These are phyloP conservation scores for Suillus alpinus DNA, from an alignment of 768 basidiomycete genomes.

Conservation along the genomic window DNA sequence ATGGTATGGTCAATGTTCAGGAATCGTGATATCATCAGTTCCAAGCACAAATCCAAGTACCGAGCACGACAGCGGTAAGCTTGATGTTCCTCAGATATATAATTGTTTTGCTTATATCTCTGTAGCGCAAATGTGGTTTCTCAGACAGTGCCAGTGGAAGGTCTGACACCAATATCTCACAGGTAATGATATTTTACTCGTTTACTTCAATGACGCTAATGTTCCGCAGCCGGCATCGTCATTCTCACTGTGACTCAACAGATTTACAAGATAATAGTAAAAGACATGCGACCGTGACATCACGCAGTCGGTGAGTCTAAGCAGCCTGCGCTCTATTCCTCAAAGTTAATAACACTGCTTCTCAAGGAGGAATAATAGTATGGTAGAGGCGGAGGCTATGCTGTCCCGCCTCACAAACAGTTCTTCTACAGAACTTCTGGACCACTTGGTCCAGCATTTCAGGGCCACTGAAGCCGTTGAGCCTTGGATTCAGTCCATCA, in stretches of 20 bases:
- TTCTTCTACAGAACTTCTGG: background rate
- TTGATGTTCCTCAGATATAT: too few relatives aligned
- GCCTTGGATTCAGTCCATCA: background rate
- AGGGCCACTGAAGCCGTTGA: slow-evolving; percentile 16
- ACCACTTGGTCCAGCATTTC: slow-evolving; percentile 13
- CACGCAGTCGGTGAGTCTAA: background rate
- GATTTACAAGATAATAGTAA: too few relatives aligned
- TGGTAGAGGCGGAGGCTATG: background rate
- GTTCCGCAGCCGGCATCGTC: too few relatives aligned
- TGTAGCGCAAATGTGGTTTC: background rate
- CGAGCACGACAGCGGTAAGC: background rate
- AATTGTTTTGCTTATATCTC: too few relatives aligned
- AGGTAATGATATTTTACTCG: too few relatives aligned
- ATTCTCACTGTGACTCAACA: too few relatives aligned
- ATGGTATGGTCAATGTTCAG: background rate
- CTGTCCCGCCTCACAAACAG: background rate
- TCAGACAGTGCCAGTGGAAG: too few relatives aligned
- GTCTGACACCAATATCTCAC: too few relatives aligned
- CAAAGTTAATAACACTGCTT: too few relatives aligned
- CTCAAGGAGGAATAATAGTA: background rate
- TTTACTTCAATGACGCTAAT: too few relatives aligned
- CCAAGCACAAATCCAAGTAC: background rate
- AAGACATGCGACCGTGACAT: too few relatives aligned
- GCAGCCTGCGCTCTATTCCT: too few relatives aligned
- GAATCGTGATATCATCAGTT: background rate